Evolutionary conservation across 768 basidiomycete species (phyloP).

Genomic region (Boletus rubescentipes): DNA sequence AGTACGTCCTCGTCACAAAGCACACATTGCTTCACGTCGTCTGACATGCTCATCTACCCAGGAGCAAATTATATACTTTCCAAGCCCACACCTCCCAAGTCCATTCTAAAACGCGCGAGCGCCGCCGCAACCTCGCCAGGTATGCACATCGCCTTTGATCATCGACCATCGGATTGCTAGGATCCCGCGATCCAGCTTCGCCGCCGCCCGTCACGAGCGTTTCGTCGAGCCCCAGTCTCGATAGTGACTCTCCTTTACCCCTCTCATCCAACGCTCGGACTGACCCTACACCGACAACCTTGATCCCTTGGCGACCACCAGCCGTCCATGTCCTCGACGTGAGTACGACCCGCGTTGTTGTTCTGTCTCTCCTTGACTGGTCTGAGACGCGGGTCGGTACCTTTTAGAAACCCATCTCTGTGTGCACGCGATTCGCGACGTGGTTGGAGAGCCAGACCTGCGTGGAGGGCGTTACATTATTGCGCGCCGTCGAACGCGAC

Average conservation of each 20-base stretch:
- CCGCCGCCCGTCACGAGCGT: too few species aligned
- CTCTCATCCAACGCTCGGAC: too few species aligned
- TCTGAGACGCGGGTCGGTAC: neutral
- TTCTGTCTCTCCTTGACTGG: too few species aligned
- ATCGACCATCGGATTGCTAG: neutral
- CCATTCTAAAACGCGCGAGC: neutral
- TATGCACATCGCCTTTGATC: constrained; percentile 1
- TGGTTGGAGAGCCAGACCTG: constrained; percentile 17
- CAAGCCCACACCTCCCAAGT: neutral
- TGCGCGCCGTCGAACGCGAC: constrained; percentile 25
- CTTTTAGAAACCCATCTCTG: constrained; percentile 9
- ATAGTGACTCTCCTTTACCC: too few species aligned
- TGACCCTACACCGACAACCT: neutral
- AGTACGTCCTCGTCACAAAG: constrained; percentile 1
- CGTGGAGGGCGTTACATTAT: neutral
- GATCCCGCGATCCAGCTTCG: neutral
- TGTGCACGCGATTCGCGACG: constrained; percentile 15
- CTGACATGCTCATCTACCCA: neutral
- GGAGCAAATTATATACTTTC: neutral
- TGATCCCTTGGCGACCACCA: neutral
- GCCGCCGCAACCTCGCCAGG: neutral
- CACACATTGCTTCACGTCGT: neutral
- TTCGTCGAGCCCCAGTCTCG: neutral
- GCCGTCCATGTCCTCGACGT: constrained; percentile 11
- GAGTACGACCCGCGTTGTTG: neutral